Conservation (phyloP, 2,329 filamentous ascomycete genomes). For the Dichotomopilus funicola region DNA sequence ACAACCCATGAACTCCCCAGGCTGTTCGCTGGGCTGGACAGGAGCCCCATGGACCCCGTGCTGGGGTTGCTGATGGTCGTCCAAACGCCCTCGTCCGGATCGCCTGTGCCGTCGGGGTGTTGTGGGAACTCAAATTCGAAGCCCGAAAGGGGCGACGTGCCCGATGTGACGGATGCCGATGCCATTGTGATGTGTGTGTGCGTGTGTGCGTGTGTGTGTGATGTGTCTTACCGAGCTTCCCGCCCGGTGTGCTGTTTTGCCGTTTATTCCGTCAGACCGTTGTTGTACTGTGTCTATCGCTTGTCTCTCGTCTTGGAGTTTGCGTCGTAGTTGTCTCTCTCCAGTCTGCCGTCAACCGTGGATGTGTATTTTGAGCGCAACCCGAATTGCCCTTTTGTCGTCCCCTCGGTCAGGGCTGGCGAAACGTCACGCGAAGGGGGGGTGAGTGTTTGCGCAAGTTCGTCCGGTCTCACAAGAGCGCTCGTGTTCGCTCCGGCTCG, state of each 20-base stretch:
- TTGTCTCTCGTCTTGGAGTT: neutral
- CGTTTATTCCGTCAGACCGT: neutral
- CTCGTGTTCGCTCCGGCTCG: neutral
- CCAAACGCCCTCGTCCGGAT: slow-evolving; percentile 40
- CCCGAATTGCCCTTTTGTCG: neutral
- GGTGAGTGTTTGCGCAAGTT: neutral
- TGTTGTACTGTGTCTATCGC: neutral
- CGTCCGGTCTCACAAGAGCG: neutral
- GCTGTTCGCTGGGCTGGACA: slow-evolving; percentile 46
- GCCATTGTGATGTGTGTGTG: slow-evolving; percentile 4
- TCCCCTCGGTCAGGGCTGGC: slow-evolving; percentile 3
- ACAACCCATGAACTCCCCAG: slow-evolving; percentile 43
- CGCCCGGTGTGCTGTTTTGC: too few species aligned
- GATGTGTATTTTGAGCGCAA: neutral
- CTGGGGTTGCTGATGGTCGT: slow-evolving; percentile 32
- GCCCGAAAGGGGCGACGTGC: slow-evolving; percentile 32
- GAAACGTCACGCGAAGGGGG: slow-evolving; percentile 1
- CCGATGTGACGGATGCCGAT: slow-evolving; percentile 35
- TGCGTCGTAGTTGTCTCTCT: neutral
- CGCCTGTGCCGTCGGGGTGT: slow-evolving; percentile 29
- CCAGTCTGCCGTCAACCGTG: neutral
- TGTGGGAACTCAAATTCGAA: slow-evolving; percentile 30
- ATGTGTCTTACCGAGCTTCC: too few species aligned
- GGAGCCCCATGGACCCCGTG: slow-evolving; percentile 37
- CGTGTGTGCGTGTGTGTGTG: neutral